These are phyloP conservation scores for Moniliella sp. DNA, from an alignment of 1,284 basidiomycete genomes.

Conservation along the genomic window DNA sequence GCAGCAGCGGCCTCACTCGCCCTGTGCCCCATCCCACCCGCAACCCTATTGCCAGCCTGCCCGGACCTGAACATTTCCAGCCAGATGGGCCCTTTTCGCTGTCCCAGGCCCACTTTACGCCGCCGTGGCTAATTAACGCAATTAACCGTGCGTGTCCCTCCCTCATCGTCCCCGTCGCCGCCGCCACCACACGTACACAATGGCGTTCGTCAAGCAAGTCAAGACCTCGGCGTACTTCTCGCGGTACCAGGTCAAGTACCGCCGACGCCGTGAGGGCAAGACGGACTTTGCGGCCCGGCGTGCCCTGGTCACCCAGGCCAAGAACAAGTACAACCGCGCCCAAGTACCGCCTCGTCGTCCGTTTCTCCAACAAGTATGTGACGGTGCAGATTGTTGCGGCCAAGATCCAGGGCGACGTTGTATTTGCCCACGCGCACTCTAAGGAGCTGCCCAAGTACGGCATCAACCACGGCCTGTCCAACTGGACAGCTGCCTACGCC, in stretches of 20 bases:
- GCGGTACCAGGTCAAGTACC: slow-evolving; percentile 56
- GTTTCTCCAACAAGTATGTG: slow-evolving; percentile 42
- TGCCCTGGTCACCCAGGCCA: slow-evolving; percentile 83
- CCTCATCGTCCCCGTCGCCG: too few species aligned
- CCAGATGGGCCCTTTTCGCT: too few species aligned
- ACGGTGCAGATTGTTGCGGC: slow-evolving; percentile 65
- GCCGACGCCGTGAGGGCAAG: slow-evolving; percentile 66
- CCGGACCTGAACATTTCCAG: too few species aligned
- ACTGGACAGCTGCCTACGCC: slow-evolving; percentile 96
- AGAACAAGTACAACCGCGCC: slow-evolving; percentile 99
- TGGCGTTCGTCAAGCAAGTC: slow-evolving; percentile 15
- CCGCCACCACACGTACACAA: too few species aligned
- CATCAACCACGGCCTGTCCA: slow-evolving; percentile 91
- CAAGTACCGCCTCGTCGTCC: slow-evolving; percentile 93
- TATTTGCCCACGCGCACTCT: slow-evolving; percentile 50
- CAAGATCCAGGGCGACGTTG: slow-evolving; percentile 86
- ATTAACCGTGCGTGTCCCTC: too few species aligned
- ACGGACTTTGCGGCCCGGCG: slow-evolving; percentile 98
- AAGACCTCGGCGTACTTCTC: slow-evolving; percentile 70
- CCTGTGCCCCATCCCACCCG: too few species aligned
- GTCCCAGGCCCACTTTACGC: too few species aligned
- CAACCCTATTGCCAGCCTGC: too few species aligned
- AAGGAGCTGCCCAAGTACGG: slow-evolving; percentile 85
- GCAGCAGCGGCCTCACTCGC: too few species aligned
- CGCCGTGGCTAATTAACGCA: too few species aligned